Evolutionary conservation across 129 eudicot species (phyloP), one percentile per base, ranked within the genome.

Genomic region (Chrysanthemum lavandulifolium): DNA sequence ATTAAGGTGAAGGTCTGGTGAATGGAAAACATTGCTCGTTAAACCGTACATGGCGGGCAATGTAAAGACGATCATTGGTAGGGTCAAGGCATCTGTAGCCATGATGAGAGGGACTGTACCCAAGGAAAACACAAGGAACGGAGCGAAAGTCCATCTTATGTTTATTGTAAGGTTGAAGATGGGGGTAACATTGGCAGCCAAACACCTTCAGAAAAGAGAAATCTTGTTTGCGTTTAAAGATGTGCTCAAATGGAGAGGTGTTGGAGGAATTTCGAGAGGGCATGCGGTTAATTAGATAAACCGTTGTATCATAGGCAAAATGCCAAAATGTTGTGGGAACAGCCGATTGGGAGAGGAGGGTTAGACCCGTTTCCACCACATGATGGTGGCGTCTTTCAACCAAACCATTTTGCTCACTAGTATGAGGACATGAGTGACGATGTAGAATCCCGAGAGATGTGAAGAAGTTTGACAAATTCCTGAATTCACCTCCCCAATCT

Each of bases 401-500:
- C 21, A 19, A 19, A 19, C 21, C 21, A 19, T 19, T 19, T 19
- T 19, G 21, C 21, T 19, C 21, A 19, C 21, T 19, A 19, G 21
- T 19, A 19, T 19, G 21, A 19, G 21, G 21, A 19, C 21, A 19
- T 19, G 21, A 19, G 21, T 0, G 21, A 19, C 21, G 21, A 19
- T 19, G 21, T 19, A 19, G 21, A 19, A 19, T 19, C 21, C 21
- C 21, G 21, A 19, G 21, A 19, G 21, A 19, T 19, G 21, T 19
- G 21, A 19, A 19, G 21, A 19, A 19, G 21, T 19, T 19, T 19
- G 67, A 62, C 16, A 62, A 13, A 6, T 31, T 62, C 4, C 67
- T 31, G 9, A 62, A 62, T 62, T 62, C 48, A 10, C 67, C 67
- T 29, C 49, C 49, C 67, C 67, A 62, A 62, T 62, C 48, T 11